These are phyloP conservation scores for Gossypium thurberi DNA, from an alignment of 345 rosid species.

Conservation along the genomic window DNA sequence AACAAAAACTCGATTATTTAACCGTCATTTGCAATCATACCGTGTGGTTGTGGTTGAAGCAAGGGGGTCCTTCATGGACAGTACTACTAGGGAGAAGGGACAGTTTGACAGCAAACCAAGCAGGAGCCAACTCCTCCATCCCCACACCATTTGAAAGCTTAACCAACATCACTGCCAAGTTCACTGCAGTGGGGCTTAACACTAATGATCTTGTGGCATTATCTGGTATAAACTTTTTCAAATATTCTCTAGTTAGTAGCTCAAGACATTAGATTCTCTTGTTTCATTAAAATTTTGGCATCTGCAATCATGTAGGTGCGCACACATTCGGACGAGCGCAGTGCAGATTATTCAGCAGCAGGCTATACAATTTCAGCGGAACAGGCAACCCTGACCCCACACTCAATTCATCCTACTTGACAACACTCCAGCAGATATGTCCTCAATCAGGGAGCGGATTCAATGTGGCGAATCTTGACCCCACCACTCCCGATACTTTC, in stretches of 20 bases:
- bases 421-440: slow-evolving; percentile 26
- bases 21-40: too few relatives aligned
- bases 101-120: slow-evolving; percentile 46
- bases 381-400: slow-evolving; percentile 33
- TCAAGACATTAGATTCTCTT: too few relatives aligned
- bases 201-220: slow-evolving; percentile 60
- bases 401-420: slow-evolving; percentile 24
- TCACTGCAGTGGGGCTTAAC: slow-evolving; percentile 54
- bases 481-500: slow-evolving; percentile 29
- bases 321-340: slow-evolving; percentile 45
- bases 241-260: too few relatives aligned
- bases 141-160: slow-evolving; percentile 52
- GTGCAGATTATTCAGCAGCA: slow-evolving; percentile 28
- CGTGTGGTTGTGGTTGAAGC: slow-evolving; percentile 27
- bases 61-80: slow-evolving; percentile 77
- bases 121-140: slow-evolving; percentile 40
- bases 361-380: slow-evolving; percentile 40
- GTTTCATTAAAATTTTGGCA: too few relatives aligned
- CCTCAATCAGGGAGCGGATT: slow-evolving; percentile 27
- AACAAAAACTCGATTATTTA: too few relatives aligned
- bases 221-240: slow-evolving; percentile 40
- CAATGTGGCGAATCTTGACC: slow-evolving; percentile 26
- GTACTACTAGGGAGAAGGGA: slow-evolving; percentile 68
- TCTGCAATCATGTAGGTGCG: slow-evolving; percentile 21
- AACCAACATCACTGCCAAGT: slow-evolving; percentile 37